Conservation (phyloP, 306 rosid species). For the Acacia crassicarpa region DNA sequence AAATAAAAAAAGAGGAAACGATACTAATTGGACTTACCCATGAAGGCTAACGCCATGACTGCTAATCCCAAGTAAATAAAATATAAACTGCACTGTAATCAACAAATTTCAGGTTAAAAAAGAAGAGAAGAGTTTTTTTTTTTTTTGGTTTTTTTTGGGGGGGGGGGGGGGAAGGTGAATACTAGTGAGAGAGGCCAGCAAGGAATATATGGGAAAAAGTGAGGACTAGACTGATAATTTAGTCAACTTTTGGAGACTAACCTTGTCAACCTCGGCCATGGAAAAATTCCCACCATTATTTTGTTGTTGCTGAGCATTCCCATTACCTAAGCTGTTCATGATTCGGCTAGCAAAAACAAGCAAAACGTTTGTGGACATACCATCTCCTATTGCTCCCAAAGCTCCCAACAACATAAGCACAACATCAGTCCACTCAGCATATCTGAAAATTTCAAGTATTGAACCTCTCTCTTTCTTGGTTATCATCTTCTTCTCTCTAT, state of each 20-base stretch:
- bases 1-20: not conserved
- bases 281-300: conserved; percentile 38
- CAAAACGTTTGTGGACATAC: conserved; percentile 84
- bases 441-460: conserved; percentile 53
- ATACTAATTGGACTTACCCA: conserved; percentile 57
- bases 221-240: not conserved
- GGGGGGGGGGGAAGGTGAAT: not conserved
- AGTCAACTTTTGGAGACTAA: conserved; percentile 27
- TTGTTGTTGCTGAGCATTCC: conserved; percentile 33
- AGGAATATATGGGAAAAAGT: not conserved
- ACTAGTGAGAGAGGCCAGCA: not conserved
- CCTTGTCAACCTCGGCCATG: conserved; percentile 83
- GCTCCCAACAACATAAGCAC: conserved; percentile 76
- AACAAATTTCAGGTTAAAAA: conserved; percentile 17
- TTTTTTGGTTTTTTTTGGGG: not conserved
- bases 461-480: conserved; percentile 34
- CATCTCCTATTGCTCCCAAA: conserved; percentile 91
- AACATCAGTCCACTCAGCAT: conserved; percentile 78
- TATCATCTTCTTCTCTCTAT: conserved; percentile 12
- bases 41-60: conserved; percentile 79
- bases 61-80: conserved; percentile 96
- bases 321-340: conserved; percentile 87
- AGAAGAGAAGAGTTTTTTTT: not conserved
- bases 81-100: conserved; percentile 85
- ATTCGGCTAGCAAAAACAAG: conserved; percentile 79